Conservation (phyloP, 805 yeast species). For the Kluyveromyces siamensis region DNA sequence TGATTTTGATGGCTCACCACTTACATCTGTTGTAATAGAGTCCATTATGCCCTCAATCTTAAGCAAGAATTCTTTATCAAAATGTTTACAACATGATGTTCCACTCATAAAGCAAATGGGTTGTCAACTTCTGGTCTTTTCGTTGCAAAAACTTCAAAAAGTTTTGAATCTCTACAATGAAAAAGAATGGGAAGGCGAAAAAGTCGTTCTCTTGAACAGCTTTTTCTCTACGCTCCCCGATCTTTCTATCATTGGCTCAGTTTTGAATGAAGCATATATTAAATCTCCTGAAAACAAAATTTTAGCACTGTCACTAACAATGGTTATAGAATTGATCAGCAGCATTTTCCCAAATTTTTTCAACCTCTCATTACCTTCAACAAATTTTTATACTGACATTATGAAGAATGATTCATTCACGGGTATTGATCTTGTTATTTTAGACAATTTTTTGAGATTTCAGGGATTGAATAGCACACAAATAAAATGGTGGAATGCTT, state of each 20-base stretch:
- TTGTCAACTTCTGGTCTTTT: conserved; percentile 47
- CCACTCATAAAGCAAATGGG: conserved; percentile 53
- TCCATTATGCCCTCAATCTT: conserved; percentile 57
- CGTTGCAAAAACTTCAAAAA: conserved; percentile 43
- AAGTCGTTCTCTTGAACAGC: conserved; percentile 27
- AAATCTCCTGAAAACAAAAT: conserved; percentile 34
- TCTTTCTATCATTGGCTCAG: conserved; percentile 33
- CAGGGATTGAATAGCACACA: conserved; percentile 45
- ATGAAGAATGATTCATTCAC: conserved; percentile 29
- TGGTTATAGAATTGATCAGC: conserved; percentile 35
- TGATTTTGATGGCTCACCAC: conserved; percentile 28
- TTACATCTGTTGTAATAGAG: conserved; percentile 37
- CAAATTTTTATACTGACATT: conserved; percentile 30
- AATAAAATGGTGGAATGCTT: conserved; percentile 73
- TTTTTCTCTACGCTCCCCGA: conserved; percentile 41
- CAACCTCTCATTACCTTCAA: conserved; percentile 22
- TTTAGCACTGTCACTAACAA: conserved; percentile 39
- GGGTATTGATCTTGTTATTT: conserved; percentile 47
- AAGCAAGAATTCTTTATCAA: conserved; percentile 46
- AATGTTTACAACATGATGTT: conserved; percentile 44
- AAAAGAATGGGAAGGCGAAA: conserved; percentile 34
- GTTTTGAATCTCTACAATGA: conserved; percentile 30
- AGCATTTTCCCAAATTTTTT: conserved; percentile 30
- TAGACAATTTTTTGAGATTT: conserved; percentile 53
- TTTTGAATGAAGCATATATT: conserved; percentile 34